Conservation (phyloP, 2,329 filamentous ascomycete species). For the Mycosphaerella sp. region DNA sequence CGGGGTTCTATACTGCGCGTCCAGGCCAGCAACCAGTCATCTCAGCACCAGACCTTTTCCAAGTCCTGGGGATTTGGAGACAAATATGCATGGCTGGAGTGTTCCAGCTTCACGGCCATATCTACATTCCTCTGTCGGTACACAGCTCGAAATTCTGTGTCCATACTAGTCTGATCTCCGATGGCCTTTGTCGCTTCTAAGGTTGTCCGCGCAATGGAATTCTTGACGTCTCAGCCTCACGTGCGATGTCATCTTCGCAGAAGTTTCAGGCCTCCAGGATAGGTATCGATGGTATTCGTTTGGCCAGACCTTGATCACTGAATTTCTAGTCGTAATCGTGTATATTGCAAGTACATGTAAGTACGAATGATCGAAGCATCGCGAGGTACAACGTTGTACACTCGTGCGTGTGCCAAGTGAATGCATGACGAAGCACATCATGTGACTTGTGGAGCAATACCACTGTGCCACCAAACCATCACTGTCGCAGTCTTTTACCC, state of each 20-base stretch:
- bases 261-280: conserved; percentile 14
- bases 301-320: neutral
- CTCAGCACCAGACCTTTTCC: conserved; percentile 40
- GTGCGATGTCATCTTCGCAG: conserved; percentile 5
- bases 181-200: conserved; percentile 12
- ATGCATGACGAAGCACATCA: too few species aligned
- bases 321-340: too few species aligned
- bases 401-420: neutral
- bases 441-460: conserved; percentile 37
- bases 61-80: conserved; percentile 52
- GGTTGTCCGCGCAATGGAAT: too few species aligned
- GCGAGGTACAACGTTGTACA: too few species aligned
- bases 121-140: neutral
- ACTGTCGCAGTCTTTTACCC: conserved; percentile 38
- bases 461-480: conserved; percentile 51
- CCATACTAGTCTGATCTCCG: conserved; percentile 40
- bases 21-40: conserved; percentile 40
- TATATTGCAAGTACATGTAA: too few species aligned
- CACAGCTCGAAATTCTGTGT: conserved; percentile 29
- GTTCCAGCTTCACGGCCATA: conserved; percentile 47
- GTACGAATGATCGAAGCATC: too few species aligned
- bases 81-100: conserved; percentile 74
- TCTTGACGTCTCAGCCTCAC: neutral
- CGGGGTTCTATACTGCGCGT: neutral
- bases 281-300: conserved; percentile 7